Base-by-base conservation (phyloP, 345 rosid species). In the Odontarrhena argentea region DNA sequence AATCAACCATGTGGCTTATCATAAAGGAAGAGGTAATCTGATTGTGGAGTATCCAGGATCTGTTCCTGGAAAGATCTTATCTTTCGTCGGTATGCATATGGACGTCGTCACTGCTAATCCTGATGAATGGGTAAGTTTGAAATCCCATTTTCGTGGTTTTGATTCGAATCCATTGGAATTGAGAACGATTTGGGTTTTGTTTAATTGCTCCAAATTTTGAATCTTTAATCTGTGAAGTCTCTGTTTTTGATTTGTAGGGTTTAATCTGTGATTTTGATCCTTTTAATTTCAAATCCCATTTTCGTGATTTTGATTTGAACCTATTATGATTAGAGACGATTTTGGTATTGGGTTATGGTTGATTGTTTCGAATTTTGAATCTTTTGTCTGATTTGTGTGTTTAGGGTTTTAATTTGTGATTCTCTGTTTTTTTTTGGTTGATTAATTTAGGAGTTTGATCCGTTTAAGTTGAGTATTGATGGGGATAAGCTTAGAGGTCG, bases 81-180 rank as follows among this genome's bases (percentile, higher is more conserved):
- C 99, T 52, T 94, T 95, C 69, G 99, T 95, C 44, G 99, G 99
- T 22, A 91, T 91, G 99, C 99, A 95, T 67, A 91, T 87, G 99
- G 99, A 95, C 76, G 98, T 95, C 30, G 99, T 95, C 85, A 89
- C 99, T 42, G 98, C 98, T 0, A 77, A 95, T 79, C 94, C 97
- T 6, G 82, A 79, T 69, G 98, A 86, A 42, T 91, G 98, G 99
- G 99, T 90, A 68, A 25, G 40, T 0, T 13, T 3, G 2, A 0
- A 18, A 77, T 8, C 44, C 49, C 2, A 13, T 5, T 54, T 44
- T 67, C 69, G 44, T 61, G n/a, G 2, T 11, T 32, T 26, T 22
- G 10, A 42, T 40, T 18, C 1, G 8, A 32, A 42, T 55, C 41
- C 54, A 61, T 67, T 67, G 2, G 50, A 14, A 14, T 63, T 70